Base-by-base conservation (phyloP, 225 moss, liverwort and hornwort species). In the Takakia lepidozioides region DNA sequence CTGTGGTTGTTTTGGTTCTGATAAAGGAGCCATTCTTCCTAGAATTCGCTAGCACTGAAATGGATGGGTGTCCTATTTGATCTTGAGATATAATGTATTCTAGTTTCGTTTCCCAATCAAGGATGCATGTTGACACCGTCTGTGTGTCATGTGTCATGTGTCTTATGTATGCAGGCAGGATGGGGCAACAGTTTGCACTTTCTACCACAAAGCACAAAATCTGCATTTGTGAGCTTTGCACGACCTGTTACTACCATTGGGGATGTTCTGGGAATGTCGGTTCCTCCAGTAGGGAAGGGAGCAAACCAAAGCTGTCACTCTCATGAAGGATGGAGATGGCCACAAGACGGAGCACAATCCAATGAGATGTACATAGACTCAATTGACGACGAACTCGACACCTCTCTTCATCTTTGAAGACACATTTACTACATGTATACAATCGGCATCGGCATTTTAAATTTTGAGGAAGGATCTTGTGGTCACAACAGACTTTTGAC, bases 381-480 rank as follows among this genome's bases (percentile, higher is more conserved):
- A 56, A 20, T 17, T 19, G 62, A 72, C 10, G 71, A 72, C 29
- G 76, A 77, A 15, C 60, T 77, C 1, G 72, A 77, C 47, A 72
- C 72, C 38, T 67, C 72, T 49, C 76, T 77, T 14, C 76, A 68
- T 50, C 60, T 77, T 60, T 76, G 73, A 73, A n/a, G n/a, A n/a
- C n/a, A n/a, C n/a, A n/a, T n/a, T n/a, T n/a, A n/a, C n/a, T n/a
- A n/a, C n/a, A n/a, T n/a, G n/a, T n/a, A n/a, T n/a, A n/a, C n/a
- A n/a, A n/a, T n/a, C n/a, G n/a, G n/a, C n/a, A n/a, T n/a, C n/a
- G n/a, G n/a, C n/a, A n/a, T n/a, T n/a, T n/a, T n/a, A n/a, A n/a
- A n/a, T n/a, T n/a, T n/a, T n/a, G n/a, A n/a, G n/a, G n/a, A n/a
- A n/a, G n/a, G n/a, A n/a, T n/a, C n/a, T n/a, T n/a, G n/a, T n/a